Evolutionary conservation across 768 basidiomycete genomes (phyloP).

Genomic region (Boletus vermiculosoides): DNA sequence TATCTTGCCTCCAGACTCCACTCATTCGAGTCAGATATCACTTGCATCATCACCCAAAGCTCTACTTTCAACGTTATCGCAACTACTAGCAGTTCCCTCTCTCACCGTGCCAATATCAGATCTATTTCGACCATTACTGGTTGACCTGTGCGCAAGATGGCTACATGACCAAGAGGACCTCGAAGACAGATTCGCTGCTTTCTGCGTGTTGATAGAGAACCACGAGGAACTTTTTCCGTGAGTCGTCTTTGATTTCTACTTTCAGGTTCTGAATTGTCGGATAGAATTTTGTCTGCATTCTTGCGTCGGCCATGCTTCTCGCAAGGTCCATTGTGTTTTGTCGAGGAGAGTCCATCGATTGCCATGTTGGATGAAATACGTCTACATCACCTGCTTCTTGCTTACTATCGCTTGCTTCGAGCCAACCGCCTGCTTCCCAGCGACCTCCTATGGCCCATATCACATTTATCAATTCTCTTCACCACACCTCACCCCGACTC

Average conservation of each 20-base stretch:
- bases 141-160: conserved; percentile 84
- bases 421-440: conserved; percentile 68
- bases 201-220: conserved; percentile 63
- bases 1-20: conserved; percentile 42
- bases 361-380: conserved; percentile 39
- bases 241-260: conserved; percentile 28
- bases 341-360: conserved; percentile 33
- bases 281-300: conserved; percentile 57
- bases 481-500: conserved; percentile 56
- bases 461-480: conserved; percentile 44
- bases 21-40: conserved; percentile 38
- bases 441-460: conserved; percentile 58
- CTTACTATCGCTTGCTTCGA: conserved; percentile 78
- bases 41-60: conserved; percentile 39
- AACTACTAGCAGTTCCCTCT: conserved; percentile 56
- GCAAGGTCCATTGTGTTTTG: conserved; percentile 54
- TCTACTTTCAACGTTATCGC: conserved; percentile 56
- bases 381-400: conserved; percentile 71
- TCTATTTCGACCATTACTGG: conserved; percentile 70
- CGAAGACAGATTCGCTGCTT: conserved; percentile 54
- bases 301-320: conserved; percentile 42
- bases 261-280: background rate
- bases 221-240: conserved; percentile 75
- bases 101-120: conserved; percentile 62
- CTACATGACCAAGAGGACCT: conserved; percentile 50